phyloP scores from a whole-genome alignment of 2,329 filamentous ascomycete genomes.

The Myriosclerotinia curreyana region DNA sequence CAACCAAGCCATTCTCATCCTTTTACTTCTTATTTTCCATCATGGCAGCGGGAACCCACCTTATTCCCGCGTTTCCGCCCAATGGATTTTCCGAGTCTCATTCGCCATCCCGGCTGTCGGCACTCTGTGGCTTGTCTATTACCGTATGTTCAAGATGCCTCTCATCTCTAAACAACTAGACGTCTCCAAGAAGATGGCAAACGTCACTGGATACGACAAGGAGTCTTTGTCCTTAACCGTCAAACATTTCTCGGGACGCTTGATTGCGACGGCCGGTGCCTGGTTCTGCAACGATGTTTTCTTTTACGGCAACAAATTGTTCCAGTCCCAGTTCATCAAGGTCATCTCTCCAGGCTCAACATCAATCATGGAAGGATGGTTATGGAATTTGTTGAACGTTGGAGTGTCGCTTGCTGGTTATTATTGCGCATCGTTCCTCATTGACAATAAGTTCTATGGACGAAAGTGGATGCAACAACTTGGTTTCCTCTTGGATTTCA shows the following conservation, averaged over 20 bases:
- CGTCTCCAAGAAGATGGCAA: constrained; percentile 77
- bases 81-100: constrained; percentile 89
- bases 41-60: constrained; percentile 57
- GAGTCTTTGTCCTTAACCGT: constrained; percentile 75
- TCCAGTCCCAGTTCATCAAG: constrained; percentile 85
- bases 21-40: constrained; percentile 86
- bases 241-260: constrained; percentile 78
- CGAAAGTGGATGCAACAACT: constrained; percentile 95
- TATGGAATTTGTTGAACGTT: constrained; percentile 91
- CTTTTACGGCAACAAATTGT: constrained; percentile 99
- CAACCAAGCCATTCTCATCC: constrained; percentile 87
- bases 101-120: constrained; percentile 89
- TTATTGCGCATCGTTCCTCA: constrained; percentile 62
- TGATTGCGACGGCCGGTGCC: constrained; percentile 79
- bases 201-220: constrained; percentile 91
- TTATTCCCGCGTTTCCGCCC: constrained; percentile 72
- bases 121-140: constrained; percentile 93
- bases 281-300: constrained; percentile 99
- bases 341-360: constrained; percentile 68
- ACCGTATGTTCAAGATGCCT: constrained; percentile 92
- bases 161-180: constrained; percentile 79
- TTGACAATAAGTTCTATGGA: constrained; percentile 69
- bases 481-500: constrained; percentile 88
- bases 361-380: constrained; percentile 76
- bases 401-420: constrained; percentile 83